Evolutionary conservation across 306 rosid species (phyloP), one percentile per base, ranked within the genome.

Genomic region (Acacia melanoxylon): DNA sequence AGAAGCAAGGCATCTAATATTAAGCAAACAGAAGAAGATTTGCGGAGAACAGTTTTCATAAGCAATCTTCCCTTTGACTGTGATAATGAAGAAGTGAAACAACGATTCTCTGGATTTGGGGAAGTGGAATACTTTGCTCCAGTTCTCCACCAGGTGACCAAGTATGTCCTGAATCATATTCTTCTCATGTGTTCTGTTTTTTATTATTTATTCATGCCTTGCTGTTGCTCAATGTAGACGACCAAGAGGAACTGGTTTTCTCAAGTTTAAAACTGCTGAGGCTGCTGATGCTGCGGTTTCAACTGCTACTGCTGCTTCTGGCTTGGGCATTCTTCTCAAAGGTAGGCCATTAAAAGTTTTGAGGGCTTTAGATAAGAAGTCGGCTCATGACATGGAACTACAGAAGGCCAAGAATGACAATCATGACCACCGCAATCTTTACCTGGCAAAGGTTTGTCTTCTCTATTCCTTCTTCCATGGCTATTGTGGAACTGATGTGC

Each of bases 171-270:
- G 24, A n/a, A 65, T 52, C 40, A 66, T 25, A 44, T 61, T 83
- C 78, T 80, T 85, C 44, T 77, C 40, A n/a, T 7, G 46, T 61
- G 27, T 17, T 17, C 74, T 41, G 44, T n/a, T 52, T 78, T 56
- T 51, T n/a, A 74, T 72, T 7, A 13, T 62, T 80, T 78, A 74
- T 82, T 82, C 71, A 85, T 86, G 35, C 67, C 35, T 67, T 72
- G 73, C 42, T 78, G 41, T 74, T 81, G 44, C 75, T 89, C 81
- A 45, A 82, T 87, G 82, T 89, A 95, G 99, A 88, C 96, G 99
- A 76, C 98, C 96, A 27, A 91, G 84, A 84, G 98, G 99, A 76
- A 92, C 98, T 73, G 99, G 97, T 86, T 95, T 95, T 88, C 98
- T 95, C 13, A 93, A 86, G 87, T 95, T 95, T 77, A 92, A 92